These are phyloP conservation scores for Nannochloris sp. DNA, from an alignment of 139 green algal species.

Conservation along the genomic window DNA sequence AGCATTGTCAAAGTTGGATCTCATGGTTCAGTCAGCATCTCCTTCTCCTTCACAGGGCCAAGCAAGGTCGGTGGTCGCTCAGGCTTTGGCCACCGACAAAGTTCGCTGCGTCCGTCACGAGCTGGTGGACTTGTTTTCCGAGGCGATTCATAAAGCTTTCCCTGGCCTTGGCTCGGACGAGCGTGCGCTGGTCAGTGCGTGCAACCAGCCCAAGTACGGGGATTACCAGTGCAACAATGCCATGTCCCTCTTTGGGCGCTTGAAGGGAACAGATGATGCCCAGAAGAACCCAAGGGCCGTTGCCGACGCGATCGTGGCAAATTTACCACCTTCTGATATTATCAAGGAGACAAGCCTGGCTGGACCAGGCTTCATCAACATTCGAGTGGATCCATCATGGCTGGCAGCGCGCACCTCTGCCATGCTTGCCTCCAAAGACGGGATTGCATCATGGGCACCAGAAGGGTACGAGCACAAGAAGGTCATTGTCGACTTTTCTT, in stretches of 20 bases:
- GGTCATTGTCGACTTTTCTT: constrained; percentile 92
- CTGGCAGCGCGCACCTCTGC: constrained; percentile 21
- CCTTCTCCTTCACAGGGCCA: neutral
- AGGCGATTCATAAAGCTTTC: constrained; percentile 55
- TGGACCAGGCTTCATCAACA: constrained; percentile 97
- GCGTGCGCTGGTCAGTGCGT: constrained; percentile 44
- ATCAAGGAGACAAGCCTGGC: constrained; percentile 56
- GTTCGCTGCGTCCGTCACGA: constrained; percentile 34
- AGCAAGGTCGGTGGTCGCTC: neutral
- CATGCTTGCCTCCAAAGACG: constrained; percentile 28
- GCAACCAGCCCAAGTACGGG: constrained; percentile 73
- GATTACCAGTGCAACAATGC: constrained; percentile 99
- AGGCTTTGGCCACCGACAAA: neutral
- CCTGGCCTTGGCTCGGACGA: constrained; percentile 33
- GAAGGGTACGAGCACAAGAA: constrained; percentile 13
- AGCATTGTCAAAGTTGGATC: constrained; percentile 27
- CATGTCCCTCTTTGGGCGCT: constrained; percentile 83
- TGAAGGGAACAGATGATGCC: constrained; percentile 72
- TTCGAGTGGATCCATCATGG: constrained; percentile 37
- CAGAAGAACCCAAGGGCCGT: constrained; percentile 79
- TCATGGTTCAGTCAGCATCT: constrained; percentile 20
- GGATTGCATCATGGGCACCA: constrained; percentile 38
- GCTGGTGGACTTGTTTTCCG: constrained; percentile 51
- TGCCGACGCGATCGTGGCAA: constrained; percentile 70
- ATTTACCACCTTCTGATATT: constrained; percentile 47